Percentiles rank a stretch among this genome's conserved stretches.
phyloP scores from a whole-genome alignment of 2,329 filamentous ascomycete species.

The Microsporum audouinii region DNA sequence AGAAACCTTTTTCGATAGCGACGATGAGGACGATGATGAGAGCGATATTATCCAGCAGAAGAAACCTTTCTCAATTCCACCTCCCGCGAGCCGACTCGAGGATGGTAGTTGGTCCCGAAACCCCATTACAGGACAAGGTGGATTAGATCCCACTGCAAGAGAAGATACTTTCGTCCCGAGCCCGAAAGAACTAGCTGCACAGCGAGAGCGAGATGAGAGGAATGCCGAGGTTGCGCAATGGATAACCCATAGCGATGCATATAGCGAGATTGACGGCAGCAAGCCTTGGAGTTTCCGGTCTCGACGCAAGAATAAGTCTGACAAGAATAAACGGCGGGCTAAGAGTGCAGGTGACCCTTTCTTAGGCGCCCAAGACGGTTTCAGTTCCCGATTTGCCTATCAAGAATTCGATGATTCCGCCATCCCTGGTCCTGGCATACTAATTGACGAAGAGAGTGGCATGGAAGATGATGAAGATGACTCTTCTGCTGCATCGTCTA shows the following conservation, averaged over 20 bases:
- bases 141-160: conserved; percentile 38
- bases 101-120: conserved; percentile 39
- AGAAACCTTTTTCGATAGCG: conserved; percentile 18
- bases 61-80: conserved; percentile 14
- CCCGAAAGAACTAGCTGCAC: conserved; percentile 40
- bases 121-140: conserved; percentile 31
- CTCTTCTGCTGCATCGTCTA: conserved; percentile 18
- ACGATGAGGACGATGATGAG: conserved; percentile 15
- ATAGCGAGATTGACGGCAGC: conserved; percentile 29
- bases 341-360: conserved; percentile 32
- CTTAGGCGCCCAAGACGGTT: background rate
- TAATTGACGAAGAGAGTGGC: conserved; percentile 34
- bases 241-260: conserved; percentile 41
- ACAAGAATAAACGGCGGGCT: conserved; percentile 33
- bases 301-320: conserved; percentile 17
- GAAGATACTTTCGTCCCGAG: conserved; percentile 36
- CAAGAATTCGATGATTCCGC: conserved; percentile 26
- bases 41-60: conserved; percentile 9
- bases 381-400: background rate
- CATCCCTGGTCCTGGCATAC: conserved; percentile 43
- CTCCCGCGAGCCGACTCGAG: conserved; percentile 26
- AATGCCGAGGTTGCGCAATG: conserved; percentile 44
- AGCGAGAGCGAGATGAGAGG: conserved; percentile 39
- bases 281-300: conserved; percentile 9
- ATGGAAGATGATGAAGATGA: conserved; percentile 27